Conservation (phyloP, 805 yeast species). For the Candida multigemmis region DNA sequence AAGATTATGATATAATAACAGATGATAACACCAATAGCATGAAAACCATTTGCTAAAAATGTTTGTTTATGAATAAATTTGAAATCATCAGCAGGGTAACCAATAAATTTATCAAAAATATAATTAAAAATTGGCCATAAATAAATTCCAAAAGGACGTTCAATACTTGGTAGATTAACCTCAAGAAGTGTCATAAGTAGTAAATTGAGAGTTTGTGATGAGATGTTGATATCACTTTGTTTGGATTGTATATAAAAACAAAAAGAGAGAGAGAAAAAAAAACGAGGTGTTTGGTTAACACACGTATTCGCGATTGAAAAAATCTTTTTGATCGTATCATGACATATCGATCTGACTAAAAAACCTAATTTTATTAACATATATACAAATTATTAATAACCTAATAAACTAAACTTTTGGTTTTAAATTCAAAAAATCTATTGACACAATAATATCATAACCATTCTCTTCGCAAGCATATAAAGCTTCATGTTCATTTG, state of each 20-base stretch:
- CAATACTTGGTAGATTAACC: slow-evolving; percentile 24
- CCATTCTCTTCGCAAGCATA: slow-evolving; percentile 91
- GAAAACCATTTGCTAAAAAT: slow-evolving; percentile 56
- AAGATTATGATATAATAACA: slow-evolving; percentile 32
- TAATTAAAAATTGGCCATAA: slow-evolving; percentile 62
- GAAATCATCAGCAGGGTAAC: slow-evolving; percentile 59
- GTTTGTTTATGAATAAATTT: slow-evolving; percentile 57
- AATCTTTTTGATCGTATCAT: no score
- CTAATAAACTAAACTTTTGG: slow-evolving; percentile 17
- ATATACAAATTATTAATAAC: no score
- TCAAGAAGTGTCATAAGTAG: slow-evolving; percentile 13
- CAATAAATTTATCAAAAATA: slow-evolving; percentile 34
- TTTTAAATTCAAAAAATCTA: slow-evolving; percentile 73
- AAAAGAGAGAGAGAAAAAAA: no score
- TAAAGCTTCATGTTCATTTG: slow-evolving; percentile 85
- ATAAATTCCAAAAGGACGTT: slow-evolving; percentile 47
- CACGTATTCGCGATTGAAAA: no score
- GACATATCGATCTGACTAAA: no score
- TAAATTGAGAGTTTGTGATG: no score
- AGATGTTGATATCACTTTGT: no score
- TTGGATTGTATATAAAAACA: no score
- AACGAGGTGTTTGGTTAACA: no score
- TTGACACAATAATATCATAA: slow-evolving; percentile 81
- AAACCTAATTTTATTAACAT: no score
- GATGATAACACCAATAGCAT: slow-evolving; percentile 37